Conservation (phyloP, 305 asterid genomes). For the Fraxinus albicans region DNA sequence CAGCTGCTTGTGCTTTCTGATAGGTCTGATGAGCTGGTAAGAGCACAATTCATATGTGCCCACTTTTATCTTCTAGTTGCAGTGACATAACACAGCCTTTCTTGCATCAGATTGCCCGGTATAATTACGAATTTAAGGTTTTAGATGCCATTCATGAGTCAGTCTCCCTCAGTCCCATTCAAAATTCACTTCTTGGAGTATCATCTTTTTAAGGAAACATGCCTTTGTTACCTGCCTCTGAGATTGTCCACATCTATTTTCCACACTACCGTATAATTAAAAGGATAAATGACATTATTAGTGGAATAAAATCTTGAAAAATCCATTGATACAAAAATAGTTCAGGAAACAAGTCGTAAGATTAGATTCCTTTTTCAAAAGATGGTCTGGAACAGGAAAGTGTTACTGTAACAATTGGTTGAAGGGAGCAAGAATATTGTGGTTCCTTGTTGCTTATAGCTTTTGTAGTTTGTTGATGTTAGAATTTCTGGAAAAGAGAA, state of each 20-base stretch:
- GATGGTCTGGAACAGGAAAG: background rate
- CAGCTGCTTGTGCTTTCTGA: slow-evolving; percentile 97
- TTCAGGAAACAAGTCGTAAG: background rate
- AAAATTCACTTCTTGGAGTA: background rate
- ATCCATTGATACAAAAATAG: background rate
- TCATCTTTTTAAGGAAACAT: background rate
- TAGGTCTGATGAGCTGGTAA: slow-evolving; percentile 90
- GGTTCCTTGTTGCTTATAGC: background rate
- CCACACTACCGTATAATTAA: background rate
- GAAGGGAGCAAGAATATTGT: background rate
- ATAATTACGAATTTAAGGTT: background rate
- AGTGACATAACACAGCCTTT: background rate
- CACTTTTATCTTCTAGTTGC: background rate
- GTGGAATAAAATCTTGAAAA: background rate
- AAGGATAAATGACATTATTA: background rate
- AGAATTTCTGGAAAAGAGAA: background rate
- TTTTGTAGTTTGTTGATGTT: slow-evolving; percentile 4
- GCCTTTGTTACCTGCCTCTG: background rate
- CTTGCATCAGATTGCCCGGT: background rate
- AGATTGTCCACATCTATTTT: background rate
- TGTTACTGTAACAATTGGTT: background rate
- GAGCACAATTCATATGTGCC: slow-evolving; percentile 27
- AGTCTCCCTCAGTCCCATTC: background rate
- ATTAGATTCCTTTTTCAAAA: background rate
- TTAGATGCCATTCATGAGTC: background rate